phyloP scores from a whole-genome alignment of 2,329 filamentous ascomycete genomes.

The Aspergillus quadricinctus region DNA sequence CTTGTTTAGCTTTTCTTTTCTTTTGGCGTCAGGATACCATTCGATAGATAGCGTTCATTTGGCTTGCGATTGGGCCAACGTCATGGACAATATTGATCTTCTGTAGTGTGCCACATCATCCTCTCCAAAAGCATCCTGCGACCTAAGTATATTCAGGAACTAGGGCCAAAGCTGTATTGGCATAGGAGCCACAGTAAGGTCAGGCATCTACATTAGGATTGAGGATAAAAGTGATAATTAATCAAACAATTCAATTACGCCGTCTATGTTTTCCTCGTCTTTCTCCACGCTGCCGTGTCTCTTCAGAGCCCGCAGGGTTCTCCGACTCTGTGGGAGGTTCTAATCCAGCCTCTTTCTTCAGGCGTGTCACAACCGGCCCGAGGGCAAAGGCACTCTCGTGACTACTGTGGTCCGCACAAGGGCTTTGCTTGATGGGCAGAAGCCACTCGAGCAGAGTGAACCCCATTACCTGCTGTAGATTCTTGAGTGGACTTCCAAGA shows the following conservation, averaged over 20 bases:
- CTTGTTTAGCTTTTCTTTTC: not conserved
- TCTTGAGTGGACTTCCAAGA: constrained; percentile 59
- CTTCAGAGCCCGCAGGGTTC: constrained; percentile 1
- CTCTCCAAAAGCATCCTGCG: not conserved
- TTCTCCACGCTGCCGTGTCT: constrained; percentile 11
- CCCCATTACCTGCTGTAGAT: constrained; percentile 80
- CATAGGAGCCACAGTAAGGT: not conserved
- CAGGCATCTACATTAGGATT: not conserved
- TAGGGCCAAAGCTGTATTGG: not conserved
- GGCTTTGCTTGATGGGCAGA: constrained; percentile 69
- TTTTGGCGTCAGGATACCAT: not conserved
- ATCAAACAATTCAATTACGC: not conserved
- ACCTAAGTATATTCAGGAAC: not conserved
- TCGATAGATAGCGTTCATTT: not conserved
- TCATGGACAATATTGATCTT: not conserved
- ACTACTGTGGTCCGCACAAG: constrained; percentile 65
- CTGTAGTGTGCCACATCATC: not conserved
- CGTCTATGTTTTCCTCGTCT: constrained; percentile 10
- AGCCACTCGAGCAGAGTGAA: constrained; percentile 69
- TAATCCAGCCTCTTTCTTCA: constrained; percentile 49
- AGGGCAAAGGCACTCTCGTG: constrained; percentile 64
- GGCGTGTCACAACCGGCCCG: constrained; percentile 56
- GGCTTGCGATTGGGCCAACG: not conserved
- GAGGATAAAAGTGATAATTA: not conserved
- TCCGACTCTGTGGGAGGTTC: constrained; percentile 7